Percentiles rank a stretch among this genome's conserved stretches.
Conservation (phyloP, 306 rosid species). For the Quercus variabilis region DNA sequence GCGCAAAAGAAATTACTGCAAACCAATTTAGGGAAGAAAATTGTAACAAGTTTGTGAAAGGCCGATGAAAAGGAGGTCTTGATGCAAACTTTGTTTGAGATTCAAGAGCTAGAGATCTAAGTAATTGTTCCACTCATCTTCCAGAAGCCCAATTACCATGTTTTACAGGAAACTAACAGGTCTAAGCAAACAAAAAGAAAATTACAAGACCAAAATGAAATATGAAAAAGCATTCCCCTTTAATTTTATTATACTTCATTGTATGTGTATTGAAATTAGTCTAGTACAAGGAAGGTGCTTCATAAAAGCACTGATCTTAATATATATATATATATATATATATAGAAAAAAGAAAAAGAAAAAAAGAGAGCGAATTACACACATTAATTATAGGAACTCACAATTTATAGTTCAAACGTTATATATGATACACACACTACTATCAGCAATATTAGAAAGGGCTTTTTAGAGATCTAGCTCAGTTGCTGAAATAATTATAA, state of each 20-base stretch:
- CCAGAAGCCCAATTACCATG: too few relatives aligned
- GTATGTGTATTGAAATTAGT: neutral
- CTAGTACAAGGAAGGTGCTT: neutral
- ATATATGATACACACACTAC: too few relatives aligned
- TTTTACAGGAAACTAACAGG: fast-evolving
- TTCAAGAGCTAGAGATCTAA: neutral
- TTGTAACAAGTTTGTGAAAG: neutral
- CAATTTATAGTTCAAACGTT: neutral
- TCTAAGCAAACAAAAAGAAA: neutral
- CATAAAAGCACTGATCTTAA: neutral
- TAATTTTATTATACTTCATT: too few relatives aligned
- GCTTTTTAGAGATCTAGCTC: neutral
- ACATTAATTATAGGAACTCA: neutral
- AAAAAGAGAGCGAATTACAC: too few relatives aligned
- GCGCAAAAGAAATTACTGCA: neutral
- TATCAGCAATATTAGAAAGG: neutral
- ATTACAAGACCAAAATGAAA: neutral
- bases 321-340: too few relatives aligned
- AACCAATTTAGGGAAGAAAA: neutral
- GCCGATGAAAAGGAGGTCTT: neutral
- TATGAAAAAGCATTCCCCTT: neutral
- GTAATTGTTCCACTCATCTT: too few relatives aligned
- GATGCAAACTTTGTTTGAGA: neutral
- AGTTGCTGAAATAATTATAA: neutral
- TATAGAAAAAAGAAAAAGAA: neutral